Conservation (phyloP, 2,329 filamentous ascomycete genomes). For the Aspergillus costaricaensis region DNA sequence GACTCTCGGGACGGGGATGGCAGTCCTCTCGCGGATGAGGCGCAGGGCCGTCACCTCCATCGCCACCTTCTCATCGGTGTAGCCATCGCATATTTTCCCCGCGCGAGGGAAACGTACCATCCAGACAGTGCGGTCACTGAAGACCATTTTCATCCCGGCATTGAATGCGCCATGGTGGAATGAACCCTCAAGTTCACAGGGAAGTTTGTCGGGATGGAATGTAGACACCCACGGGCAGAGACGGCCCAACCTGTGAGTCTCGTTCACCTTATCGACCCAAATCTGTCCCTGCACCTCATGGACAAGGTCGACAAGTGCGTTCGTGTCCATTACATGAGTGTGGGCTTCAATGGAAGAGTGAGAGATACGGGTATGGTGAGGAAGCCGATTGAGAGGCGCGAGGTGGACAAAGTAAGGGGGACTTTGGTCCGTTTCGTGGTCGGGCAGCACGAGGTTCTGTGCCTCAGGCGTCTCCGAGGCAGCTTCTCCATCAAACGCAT, state of each 20-base stretch:
- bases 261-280: conserved; percentile 28
- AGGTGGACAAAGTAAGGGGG: too few relatives aligned
- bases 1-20: conserved; percentile 31
- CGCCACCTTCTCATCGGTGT: conserved; percentile 33
- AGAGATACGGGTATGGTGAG: too few relatives aligned
- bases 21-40: conserved; percentile 28
- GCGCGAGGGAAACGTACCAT: conserved; percentile 35
- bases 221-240: conserved; percentile 37
- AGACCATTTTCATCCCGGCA: conserved; percentile 36
- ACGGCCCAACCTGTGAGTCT: conserved; percentile 18
- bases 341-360: not conserved
- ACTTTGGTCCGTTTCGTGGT: too few relatives aligned
- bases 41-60: conserved; percentile 32
- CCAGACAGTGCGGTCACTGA: conserved; percentile 30
- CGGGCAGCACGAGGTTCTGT: too few relatives aligned
- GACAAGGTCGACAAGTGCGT: conserved; percentile 23
- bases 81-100: conserved; percentile 30
- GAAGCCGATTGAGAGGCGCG: too few relatives aligned
- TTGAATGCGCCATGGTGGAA: conserved; percentile 39
- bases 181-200: conserved; percentile 33
- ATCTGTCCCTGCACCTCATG: conserved; percentile 23
- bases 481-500: too few relatives aligned
- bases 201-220: conserved; percentile 36
- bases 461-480: too few relatives aligned
- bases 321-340: conserved; percentile 25